phyloP scores from a whole-genome alignment of 768 basidiomycete genomes.

The Coprinellus micaceus region DNA sequence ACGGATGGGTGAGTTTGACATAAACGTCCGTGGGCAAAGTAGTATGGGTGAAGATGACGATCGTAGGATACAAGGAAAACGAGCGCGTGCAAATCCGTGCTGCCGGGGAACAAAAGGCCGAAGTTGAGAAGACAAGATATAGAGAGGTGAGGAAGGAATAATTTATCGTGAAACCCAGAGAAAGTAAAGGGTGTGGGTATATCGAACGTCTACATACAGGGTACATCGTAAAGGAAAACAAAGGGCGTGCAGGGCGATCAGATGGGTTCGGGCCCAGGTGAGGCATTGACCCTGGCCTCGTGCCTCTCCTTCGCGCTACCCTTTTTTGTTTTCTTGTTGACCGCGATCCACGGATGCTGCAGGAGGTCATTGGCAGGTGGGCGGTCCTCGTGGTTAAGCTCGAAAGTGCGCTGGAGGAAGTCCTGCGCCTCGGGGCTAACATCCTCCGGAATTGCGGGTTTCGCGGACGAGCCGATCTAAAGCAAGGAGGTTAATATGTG shows the following conservation, averaged over 20 bases:
- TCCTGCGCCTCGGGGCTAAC: constrained; percentile 86
- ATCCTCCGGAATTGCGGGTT: constrained; percentile 86
- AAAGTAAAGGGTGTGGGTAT: neutral
- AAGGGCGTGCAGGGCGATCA: too few species aligned
- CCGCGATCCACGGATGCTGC: constrained; percentile 64
- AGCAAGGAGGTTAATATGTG: neutral
- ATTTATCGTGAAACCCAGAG: constrained; percentile 15
- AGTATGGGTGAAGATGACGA: too few species aligned
- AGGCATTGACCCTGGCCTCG: neutral
- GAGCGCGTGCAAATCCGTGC: neutral
- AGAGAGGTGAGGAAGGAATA: constrained; percentile 15
- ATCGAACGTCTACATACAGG: too few species aligned
- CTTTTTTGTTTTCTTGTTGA: constrained; percentile 11
- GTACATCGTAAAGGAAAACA: too few species aligned
- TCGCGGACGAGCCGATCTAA: constrained; percentile 88
- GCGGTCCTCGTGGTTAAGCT: constrained; percentile 74
- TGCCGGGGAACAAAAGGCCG: constrained; percentile 16
- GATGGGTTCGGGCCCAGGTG: neutral
- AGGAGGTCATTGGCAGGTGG: constrained; percentile 77
- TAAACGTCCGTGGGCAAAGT: neutral
- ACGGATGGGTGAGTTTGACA: constrained; percentile 7
- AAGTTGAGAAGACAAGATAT: constrained; percentile 12
- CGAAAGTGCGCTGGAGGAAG: constrained; percentile 84
- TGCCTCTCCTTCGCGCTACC: neutral
- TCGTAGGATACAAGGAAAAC: neutral